These are phyloP conservation scores for Candida pseudoviswanathii DNA, from an alignment of 1,139 yeast species.

Conservation along the genomic window DNA sequence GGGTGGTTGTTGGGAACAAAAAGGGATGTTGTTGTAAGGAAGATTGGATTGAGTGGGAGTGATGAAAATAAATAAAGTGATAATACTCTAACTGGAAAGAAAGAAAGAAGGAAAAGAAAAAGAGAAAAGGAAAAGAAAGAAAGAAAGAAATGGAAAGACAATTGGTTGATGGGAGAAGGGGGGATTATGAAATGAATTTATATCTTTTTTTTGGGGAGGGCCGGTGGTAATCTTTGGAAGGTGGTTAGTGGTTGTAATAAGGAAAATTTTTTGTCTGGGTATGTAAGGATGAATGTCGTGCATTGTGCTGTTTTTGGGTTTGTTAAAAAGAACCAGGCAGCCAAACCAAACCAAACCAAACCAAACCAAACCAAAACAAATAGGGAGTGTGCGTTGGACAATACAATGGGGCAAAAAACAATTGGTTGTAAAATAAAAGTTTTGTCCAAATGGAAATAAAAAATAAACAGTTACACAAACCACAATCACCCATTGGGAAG, in stretches of 20 bases:
- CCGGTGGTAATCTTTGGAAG: background rate
- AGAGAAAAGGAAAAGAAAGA: slow-evolving; percentile 9
- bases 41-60: slow-evolving; percentile 1
- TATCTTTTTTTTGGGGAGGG: no score
- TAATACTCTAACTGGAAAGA: slow-evolving; percentile 1
- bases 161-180: background rate
- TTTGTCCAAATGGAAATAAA: slow-evolving; percentile 1
- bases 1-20: no score
- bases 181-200: background rate
- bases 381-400: background rate
- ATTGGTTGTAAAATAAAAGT: background rate
- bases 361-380: background rate
- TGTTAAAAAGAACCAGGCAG: background rate
- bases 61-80: slow-evolving; percentile 3
- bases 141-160: slow-evolving; percentile 8
- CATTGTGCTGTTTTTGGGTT: background rate
- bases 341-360: no score
- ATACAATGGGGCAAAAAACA: background rate
- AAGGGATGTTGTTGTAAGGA: no score
- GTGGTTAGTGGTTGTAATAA: background rate
- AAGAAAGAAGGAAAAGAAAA: slow-evolving; percentile 8
- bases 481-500: background rate
- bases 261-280: background rate
- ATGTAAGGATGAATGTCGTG: no score
- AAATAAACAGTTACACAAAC: slow-evolving; percentile 2